Evolutionary conservation across 225 moss, liverwort and hornwort species (phyloP), one percentile per base, ranked within the genome.

Genomic region (Bryum argenteum): DNA sequence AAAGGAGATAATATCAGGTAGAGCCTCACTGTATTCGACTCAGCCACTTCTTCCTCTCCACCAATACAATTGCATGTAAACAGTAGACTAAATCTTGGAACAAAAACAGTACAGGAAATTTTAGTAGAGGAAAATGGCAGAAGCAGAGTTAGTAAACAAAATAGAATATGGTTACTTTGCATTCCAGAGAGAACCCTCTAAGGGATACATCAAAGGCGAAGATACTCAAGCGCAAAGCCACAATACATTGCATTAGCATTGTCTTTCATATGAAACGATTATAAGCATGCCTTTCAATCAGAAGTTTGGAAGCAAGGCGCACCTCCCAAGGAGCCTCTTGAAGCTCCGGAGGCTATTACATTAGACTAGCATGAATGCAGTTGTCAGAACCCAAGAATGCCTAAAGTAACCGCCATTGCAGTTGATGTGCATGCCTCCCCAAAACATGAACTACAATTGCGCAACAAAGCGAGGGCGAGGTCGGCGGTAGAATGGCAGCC

Each of bases 261-360:
- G 20, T 44, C 65, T 61, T 69, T 51, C n/a, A 67, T 73, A 62
- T 39, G 26, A 59, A 61, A 66, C 74, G 76, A 63, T 71, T 45
- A 78, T 79, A 77, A 81, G 72, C 73, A 75, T 79, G 92, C 95
- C 95, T 89, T 91, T 96, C 96, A 65, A 78, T 76, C 66, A 96
- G 77, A 79, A 96, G 90, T 87, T 90, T 93, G 75, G 85, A 74
- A 54, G 96, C 96, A 81, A 96, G 78, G 71, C 80, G 85, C 76
- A 96, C 88, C 80, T 96, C 96, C 96, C 96, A 96, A 44, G 96
- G 96, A 70, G 87, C 88, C 56, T 70, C 81, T 77, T 81, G 58
- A 57, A 88, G 76, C 79, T 56, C 75, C 91, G 57, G 61, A 70
- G 61, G 43, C 60, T 41, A 76, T 57, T 69, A 59, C 54, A 87